Evolutionary conservation across 2,329 filamentous ascomycete species (phyloP), one percentile per base, ranked within the genome.

Genomic region (Monilinia fructigena): DNA sequence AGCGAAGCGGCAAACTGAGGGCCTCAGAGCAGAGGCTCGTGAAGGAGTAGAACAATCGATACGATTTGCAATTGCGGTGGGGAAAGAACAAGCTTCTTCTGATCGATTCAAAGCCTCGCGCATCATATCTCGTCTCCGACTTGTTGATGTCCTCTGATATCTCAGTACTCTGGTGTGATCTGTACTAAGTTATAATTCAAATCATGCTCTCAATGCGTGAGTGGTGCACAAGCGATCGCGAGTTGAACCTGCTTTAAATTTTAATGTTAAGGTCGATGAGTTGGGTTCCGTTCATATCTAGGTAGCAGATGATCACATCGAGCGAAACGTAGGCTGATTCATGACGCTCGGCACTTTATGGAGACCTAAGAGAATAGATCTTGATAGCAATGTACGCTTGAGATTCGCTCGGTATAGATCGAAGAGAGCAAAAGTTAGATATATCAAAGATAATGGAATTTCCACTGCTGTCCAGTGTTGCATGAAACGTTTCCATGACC

Each of bases 401-500:
- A 40, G 38, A 40, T 40, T 12, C 14, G 18, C 8, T 28, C 5
- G 4, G 45, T 47, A 3, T 18, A 45, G 42, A 47, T n/a, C 6
- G 23, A 59, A n/a, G 26, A 31, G 12, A 10, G 4, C 5, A 28
- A 16, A 16, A 8, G 2, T 20, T 35, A 2, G 55, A 35, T 35
- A 35, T 35, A 35, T 35, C 31, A 35, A 35, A 35, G 31, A 35
- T 6, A 35, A 5, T 35, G 31, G 31, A 35, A 35, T 35, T 35
- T 35, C 7, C 31, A 35, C 31, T 35, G 31, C 7, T 35, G 31
- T 48, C 11, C 11, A 50, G 7, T 16, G 11, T 18, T 48, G 56
- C 42, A 60, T 60, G n/a, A 60, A 50, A 7, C 8, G 6, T 60
- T 60, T 60, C 45, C 56, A 48, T 48, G 26, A 7, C 14, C 26